Base-by-base conservation (phyloP, 1,139 yeast species). In the Arxiozyma telluris region DNA sequence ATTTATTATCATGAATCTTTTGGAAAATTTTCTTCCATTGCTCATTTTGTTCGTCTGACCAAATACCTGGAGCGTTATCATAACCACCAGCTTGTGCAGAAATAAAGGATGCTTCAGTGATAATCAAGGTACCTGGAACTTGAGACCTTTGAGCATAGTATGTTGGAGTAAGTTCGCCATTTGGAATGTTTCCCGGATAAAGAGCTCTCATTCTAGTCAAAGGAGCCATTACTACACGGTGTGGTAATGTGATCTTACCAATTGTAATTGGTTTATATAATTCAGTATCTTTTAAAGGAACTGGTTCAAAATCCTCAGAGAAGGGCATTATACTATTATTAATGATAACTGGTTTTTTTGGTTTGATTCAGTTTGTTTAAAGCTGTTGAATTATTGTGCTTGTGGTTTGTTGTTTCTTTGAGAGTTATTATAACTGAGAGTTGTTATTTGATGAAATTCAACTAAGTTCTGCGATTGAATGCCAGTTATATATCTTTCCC, bases 21-120 rank as follows among this genome's bases (percentile, higher is more conserved):
- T 75, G 75, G 53, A 71, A 68, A 52, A 82, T 72, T 57, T 72
- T 71, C 54, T 71, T 74, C 85, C 85, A 82, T 21, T 72, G 76
- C 17, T 64, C 68, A 21, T 73, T 66, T 55, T 56, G 58, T 44
- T 54, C 54, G 5, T 54, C 44, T 34, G 55, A 49, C 54, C 54
- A 56, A 42, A 54, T 54, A 49, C 58, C 58, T 46, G 58, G 58
- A 22, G 58, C 56, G 45, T 56, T 43, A 39, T 54, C 56, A 25
- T 56, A 54, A 48, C 58, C 58, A 49, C 57, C 57, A 23, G 57
- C 55, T 50, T 56, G 55, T 1, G 61, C 57, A 12, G 69, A 62
- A 22, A 67, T 62, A 54, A 65, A 64, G 3, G 71, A 58, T n/a
- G 66, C 73, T 56, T 72, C 75, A 4, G 71, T 59, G 53, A 71